Conservation (phyloP, 2,329 filamentous ascomycete genomes). For the Xylaria sp. region DNA sequence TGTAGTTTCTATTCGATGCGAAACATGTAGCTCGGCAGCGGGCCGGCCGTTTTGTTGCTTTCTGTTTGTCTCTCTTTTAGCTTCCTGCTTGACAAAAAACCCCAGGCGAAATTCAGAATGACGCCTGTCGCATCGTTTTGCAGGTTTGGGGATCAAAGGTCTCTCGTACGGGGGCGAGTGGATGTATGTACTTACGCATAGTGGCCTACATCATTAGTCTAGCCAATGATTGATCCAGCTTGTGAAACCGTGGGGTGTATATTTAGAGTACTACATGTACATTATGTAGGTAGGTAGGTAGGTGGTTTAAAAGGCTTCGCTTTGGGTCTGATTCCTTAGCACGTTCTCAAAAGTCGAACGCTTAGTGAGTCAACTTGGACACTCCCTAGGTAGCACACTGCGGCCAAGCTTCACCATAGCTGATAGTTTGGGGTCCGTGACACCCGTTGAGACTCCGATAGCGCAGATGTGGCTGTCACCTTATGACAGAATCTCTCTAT, state of each 20-base stretch:
- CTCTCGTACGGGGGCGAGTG: slow-evolving; percentile 3
- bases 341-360: slow-evolving; percentile 21
- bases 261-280: no score
- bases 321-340: background rate
- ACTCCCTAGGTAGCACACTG: slow-evolving; percentile 5
- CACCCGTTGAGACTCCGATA: background rate
- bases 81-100: background rate
- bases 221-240: slow-evolving; percentile 1
- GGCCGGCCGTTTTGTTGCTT: slow-evolving; percentile 7
- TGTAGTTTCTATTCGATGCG: slow-evolving; percentile 5
- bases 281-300: no score
- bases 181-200: no score
- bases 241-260: slow-evolving; percentile 19
- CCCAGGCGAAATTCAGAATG: slow-evolving; percentile 2
- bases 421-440: slow-evolving; percentile 2
- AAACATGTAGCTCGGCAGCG: slow-evolving; percentile 17
- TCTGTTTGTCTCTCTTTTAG: background rate
- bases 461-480: background rate
- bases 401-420: slow-evolving; percentile 3
- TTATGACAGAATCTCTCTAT: slow-evolving; percentile 2
- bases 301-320: slow-evolving; percentile 14
- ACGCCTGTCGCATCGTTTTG: slow-evolving; percentile 14
- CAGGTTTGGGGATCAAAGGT: background rate
- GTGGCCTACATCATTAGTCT: background rate
- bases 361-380: slow-evolving; percentile 20